A percentile compares a stretch with the other conserved stretches of the same genome.
phyloP scores from a whole-genome alignment of 805 yeast species.

The Candida bentonensis region DNA sequence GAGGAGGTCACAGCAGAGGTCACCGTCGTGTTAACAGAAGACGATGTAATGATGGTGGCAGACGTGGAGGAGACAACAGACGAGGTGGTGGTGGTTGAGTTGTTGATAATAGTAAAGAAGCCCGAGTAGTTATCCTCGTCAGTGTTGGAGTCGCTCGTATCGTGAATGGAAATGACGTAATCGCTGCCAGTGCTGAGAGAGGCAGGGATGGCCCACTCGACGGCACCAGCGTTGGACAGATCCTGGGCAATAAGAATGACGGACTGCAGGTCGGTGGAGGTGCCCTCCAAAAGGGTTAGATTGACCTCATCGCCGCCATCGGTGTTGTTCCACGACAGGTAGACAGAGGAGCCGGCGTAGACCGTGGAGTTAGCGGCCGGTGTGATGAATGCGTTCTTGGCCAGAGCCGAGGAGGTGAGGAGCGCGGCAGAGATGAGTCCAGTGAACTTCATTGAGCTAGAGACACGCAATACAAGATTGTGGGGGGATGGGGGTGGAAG shows the following conservation, averaged over 20 bases:
- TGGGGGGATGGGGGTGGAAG: no score
- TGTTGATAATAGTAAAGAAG: conserved; percentile 15
- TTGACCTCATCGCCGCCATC: conserved; percentile 20
- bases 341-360: conserved; percentile 18
- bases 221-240: conserved; percentile 24
- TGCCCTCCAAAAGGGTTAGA: conserved; percentile 21
- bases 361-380: conserved; percentile 18
- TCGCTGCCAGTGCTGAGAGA: conserved; percentile 16
- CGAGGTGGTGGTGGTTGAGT: conserved; percentile 10
- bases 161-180: conserved; percentile 22
- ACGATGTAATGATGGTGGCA: conserved; percentile 5
- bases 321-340: conserved; percentile 21
- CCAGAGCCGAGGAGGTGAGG: conserved; percentile 11
- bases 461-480: no score
- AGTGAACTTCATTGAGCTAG: conserved; percentile 8
- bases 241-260: conserved; percentile 22
- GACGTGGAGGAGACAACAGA: conserved; percentile 7
- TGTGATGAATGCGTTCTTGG: conserved; percentile 19
- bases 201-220: conserved; percentile 23
- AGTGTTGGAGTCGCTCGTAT: conserved; percentile 14
- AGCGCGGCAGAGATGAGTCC: conserved; percentile 7
- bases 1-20: background rate
- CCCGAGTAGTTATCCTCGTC: conserved; percentile 24
- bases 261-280: conserved; percentile 17
- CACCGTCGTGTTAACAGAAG: conserved; percentile 1